Evolutionary conservation across 106 monocot species (phyloP), one percentile per base, ranked within the genome.

Genomic region (Vanilla planifolia): DNA sequence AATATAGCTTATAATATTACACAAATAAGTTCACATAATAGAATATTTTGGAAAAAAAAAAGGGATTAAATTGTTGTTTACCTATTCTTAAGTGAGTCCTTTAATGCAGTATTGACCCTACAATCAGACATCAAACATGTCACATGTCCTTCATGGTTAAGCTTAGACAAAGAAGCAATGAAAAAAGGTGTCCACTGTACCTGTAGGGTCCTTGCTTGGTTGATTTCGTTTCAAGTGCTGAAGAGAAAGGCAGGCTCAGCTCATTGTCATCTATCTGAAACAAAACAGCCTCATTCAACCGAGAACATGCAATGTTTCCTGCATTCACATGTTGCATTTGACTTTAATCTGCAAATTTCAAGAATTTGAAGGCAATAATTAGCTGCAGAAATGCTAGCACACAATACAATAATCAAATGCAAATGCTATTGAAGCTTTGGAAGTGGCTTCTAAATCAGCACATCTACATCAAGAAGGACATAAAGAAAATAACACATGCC

Each of bases 301-400:
- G 1, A 50, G 50, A 50, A 50, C 50, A 26, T 50, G 50, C 13
- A 22, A 26, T 50, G 50, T 50, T 50, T 25, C 50, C 50, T 24
- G 25, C 50, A 1, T 10, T 50, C 50, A 50, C 24, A 10, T 26
- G 17, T 9, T 47, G 20, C 17, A 4, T 47, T 3, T 22, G 4
- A 47, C 19, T 8, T 40, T 40, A 9, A 40, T 1, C 40, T 2
- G 40, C 14, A 14, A 9, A 14, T 7, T 7, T 9, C 40, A 9
- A 40, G 11, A 40, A 9, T 40, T 40, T 40, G 40, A 9, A 40
- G n/a, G n/a, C n/a, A n/a, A n/a, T n/a, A n/a, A n/a, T n/a, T 40
- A 40, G 40, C 40, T 9, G 40, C 40, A 40, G n/a, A n/a, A n/a
- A n/a, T n/a, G n/a, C n/a, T n/a, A n/a, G n/a, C n/a, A n/a, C n/a